Evolutionary conservation across 1,284 basidiomycete genomes (phyloP).

Genomic region (Ustilago tritici): DNA sequence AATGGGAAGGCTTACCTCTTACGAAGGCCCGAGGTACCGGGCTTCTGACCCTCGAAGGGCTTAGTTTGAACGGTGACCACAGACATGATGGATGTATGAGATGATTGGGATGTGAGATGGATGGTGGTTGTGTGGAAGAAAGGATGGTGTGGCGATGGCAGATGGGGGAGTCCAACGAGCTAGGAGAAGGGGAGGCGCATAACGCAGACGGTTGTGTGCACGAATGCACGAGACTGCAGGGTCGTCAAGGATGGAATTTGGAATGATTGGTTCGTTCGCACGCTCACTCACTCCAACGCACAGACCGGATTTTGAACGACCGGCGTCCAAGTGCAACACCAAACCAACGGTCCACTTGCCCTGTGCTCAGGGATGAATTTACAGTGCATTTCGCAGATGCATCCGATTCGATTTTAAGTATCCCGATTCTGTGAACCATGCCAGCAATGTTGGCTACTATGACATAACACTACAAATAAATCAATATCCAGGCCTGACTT

Average conservation of each 20-base stretch:
- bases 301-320: neutral
- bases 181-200: neutral
- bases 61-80: constrained; percentile 62
- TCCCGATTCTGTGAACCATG: neutral
- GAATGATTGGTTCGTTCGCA: constrained; percentile 4
- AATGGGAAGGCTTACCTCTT: constrained; percentile 50
- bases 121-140: constrained; percentile 2
- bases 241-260: neutral
- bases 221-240: neutral
- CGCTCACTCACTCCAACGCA: constrained; percentile 1
- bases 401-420: neutral
- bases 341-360: neutral
- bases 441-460: neutral
- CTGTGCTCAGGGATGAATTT: neutral
- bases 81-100: constrained; percentile 47
- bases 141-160: neutral
- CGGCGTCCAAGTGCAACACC: constrained; percentile 1
- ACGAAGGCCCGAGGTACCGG: constrained; percentile 68
- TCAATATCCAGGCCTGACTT: too few species aligned
- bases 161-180: neutral
- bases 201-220: neutral
- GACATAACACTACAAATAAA: too few species aligned
- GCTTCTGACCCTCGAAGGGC: constrained; percentile 69
- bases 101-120: neutral
- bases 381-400: neutral